Conservation (phyloP, 2,329 filamentous ascomycete genomes). For the Podosphaera xanthii region DNA sequence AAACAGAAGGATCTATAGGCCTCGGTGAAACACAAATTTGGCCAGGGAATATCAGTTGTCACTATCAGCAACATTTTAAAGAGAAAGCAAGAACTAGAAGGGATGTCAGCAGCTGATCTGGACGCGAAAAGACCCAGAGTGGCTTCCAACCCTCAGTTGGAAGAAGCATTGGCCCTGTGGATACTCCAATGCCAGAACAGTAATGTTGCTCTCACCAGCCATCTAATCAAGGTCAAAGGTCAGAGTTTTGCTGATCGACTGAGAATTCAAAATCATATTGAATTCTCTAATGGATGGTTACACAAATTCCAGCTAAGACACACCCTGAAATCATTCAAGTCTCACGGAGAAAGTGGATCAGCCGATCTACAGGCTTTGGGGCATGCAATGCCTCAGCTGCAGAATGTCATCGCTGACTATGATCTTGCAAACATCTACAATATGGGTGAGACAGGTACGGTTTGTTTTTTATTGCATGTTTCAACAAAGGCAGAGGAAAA, state of each 20-base stretch:
- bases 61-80: no score
- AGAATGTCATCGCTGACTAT: not conserved
- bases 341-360: not conserved
- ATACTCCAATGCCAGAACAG: no score
- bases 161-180: no score
- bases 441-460: not conserved
- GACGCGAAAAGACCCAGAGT: no score
- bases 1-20: no score
- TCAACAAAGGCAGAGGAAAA: no score
- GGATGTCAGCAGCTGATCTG: no score
- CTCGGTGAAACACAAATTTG: no score
- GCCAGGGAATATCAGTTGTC: no score
- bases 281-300: not conserved
- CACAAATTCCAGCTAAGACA: not conserved
- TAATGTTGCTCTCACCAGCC: not conserved
- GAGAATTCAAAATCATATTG: not conserved
- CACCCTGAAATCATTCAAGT: not conserved
- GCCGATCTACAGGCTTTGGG: not conserved
- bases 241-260: not conserved
- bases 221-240: not conserved
- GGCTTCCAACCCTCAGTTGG: no score
- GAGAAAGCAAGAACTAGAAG: no score
- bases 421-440: not conserved
- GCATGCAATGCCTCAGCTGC: not conserved
- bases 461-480: no score